phyloP scores from a whole-genome alignment of 208 protist species.

The Trichomonas vaginalis region DNA sequence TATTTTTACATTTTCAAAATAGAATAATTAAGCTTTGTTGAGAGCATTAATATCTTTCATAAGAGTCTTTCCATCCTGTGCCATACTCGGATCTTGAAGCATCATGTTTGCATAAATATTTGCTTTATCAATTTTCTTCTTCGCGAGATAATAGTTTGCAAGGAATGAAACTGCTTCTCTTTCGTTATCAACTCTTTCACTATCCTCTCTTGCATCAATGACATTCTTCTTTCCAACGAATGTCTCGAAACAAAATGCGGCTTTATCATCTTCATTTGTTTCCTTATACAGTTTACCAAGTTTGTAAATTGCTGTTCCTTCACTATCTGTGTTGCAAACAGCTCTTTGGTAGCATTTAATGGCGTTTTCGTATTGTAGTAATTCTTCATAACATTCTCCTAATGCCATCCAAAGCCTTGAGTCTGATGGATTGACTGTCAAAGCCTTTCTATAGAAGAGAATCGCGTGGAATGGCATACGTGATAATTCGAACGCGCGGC shows the following conservation, averaged over 20 bases:
- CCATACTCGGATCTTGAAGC: neutral
- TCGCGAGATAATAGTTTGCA: neutral
- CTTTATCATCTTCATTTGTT: neutral
- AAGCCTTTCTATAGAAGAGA: neutral
- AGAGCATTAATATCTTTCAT: neutral
- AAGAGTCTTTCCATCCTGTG: neutral
- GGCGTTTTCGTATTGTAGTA: neutral
- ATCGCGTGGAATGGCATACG: neutral
- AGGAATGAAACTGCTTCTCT: neutral
- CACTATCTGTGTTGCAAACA: neutral
- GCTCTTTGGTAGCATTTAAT: neutral
- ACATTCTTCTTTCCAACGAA: neutral
- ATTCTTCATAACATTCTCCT: constrained; percentile 6
- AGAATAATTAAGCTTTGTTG: neutral
- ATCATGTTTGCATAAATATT: neutral
- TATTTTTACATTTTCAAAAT: too few species aligned
- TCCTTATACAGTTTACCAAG: neutral
- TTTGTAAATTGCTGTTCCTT: neutral
- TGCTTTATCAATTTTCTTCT: neutral
- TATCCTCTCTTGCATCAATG: neutral
- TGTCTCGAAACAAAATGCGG: neutral
- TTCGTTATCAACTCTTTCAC: neutral
- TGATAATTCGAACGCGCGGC: neutral
- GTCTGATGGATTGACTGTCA: neutral
- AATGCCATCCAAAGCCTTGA: neutral